Conservation (phyloP, 192 early-diverging fungal genomes). For the Dimargaris verticillata region DNA sequence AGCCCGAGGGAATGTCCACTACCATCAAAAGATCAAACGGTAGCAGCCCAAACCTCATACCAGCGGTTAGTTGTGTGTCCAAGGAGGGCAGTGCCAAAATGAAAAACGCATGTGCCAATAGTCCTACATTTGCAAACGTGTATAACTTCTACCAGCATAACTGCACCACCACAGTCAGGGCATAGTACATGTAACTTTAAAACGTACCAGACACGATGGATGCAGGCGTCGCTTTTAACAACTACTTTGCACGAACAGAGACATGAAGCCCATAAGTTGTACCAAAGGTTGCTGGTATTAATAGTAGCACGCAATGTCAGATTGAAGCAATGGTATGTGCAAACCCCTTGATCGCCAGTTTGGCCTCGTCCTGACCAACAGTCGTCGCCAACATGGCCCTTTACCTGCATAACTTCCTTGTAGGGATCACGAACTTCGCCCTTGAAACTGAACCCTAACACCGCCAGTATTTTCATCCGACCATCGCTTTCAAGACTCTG, state of each 20-base stretch:
- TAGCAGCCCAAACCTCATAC: not conserved
- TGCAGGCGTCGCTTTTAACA: not conserved
- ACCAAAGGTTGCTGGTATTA: not conserved
- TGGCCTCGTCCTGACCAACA: not conserved
- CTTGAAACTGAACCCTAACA: constrained; percentile 65
- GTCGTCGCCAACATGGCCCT: not conserved
- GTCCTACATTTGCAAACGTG: not conserved
- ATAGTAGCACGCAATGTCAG: not conserved
- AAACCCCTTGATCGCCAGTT: not conserved
- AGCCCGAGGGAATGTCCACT: constrained; percentile 90
- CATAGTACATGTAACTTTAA: too few species aligned
- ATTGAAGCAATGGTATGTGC: not conserved
- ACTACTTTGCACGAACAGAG: not conserved
- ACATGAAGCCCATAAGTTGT: not conserved
- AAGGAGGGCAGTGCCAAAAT: too few species aligned
- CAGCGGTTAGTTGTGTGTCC: not conserved
- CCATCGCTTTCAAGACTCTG: not conserved
- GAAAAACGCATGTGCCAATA: not conserved
- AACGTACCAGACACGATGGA: too few species aligned
- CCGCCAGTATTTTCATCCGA: not conserved
- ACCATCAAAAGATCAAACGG: constrained; percentile 33
- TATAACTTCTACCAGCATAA: not conserved
- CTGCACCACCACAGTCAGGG: too few species aligned
- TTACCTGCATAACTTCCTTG: constrained; percentile 36
- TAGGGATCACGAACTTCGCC: constrained; percentile 67